Base-by-base conservation (phyloP, 768 basidiomycete species). In the Serpula lacrymans region DNA sequence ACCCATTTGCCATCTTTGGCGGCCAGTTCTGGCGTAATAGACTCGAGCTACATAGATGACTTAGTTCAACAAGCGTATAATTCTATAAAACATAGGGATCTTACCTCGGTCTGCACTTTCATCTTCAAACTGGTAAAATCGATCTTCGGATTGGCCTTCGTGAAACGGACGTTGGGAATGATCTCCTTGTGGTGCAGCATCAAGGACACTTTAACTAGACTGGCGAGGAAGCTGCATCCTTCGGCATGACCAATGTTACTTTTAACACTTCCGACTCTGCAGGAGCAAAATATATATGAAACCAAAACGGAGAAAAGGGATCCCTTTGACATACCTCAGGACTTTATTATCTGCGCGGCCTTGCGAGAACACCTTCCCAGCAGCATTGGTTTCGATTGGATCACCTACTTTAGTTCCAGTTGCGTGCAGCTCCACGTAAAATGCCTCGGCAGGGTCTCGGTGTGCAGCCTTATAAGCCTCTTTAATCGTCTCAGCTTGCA, bases 221-320 rank as follows among this genome's bases (percentile, higher is more conserved):
- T 64, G 2, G 59, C 62, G 12, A 64, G 39, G 51, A 64, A 64
- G 17, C 49, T 59, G 45, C 53, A 63, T 45, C 53, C 60, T 43
- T 49, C 60, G 1, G 54, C 37, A 41, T 58, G 54, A 0, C 57
- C 57, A 5, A 59, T 51, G 33, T 53, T 58, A 11, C 46, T n/a
- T 12, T 56, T 58, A 37, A 59, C 49, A 2, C 51, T 59, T 38
- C 57, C 57, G 3, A 58, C 54, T 34, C 57, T 57, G 24, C 13
- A 38, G n/a, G n/a, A 1, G 5, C 14, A 23, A 2, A 7, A 11
- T 49, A n/a, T 27, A n/a, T 2, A 32, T 1, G 12, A 1, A 8
- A 27, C 26, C 5, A 33, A 10, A 5, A 13, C 18, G 10, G 13
- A 4, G 1, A 4, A 10, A 7, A n/a, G n/a, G n/a, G n/a, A 13